Base-by-base conservation (phyloP, 257 asterid genomes). In the Hygrophila difformis region DNA sequence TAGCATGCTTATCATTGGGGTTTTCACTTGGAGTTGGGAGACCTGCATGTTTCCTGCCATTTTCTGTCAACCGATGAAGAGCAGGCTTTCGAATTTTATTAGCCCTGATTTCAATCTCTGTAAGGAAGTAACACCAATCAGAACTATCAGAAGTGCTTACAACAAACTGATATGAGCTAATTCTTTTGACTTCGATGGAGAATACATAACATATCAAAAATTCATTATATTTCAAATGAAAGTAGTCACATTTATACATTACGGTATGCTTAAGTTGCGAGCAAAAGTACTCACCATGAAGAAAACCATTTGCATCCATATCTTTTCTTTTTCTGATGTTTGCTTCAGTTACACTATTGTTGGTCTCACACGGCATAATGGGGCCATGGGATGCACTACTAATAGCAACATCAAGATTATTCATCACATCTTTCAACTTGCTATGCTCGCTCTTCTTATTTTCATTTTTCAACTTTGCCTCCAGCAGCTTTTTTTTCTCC, bases 81-180 rank as follows among this genome's bases (percentile, higher is more conserved):
- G n/a, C n/a, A n/a, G n/a, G n/a, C n/a, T n/a, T n/a, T 81, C 88
- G 76, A 34, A 74, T 42, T 68, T 83, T 83, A 51, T 61, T 62
- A 35, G 75, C 68, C 76, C 87, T 74, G 49, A 60, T 56, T 65
- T 83, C 85, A 44, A 61, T 55, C 65, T 80, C 94, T 84, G 88
- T 56, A 59, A 55, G 70, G 42, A 59, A 69, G 78, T 40, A 60
- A 62, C 51, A 57, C 37, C 29, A 29, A 60, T 66, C 67, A 79
- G 69, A 62, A 41, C 28, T 20, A 31, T 60, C 23, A 56, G 63
- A 51, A 39, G 64, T 44, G 39, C 37, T 37, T 23, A 56, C 60
- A 45, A 23, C 16, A 33, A 46, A 65, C 47, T 47, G 15, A 52
- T 49, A 34, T 42, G 26, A 16, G 53, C 31, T 53, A 29, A 29